Base-by-base conservation (phyloP, 1,284 basidiomycete species). In the Hymenochaete sp. region DNA sequence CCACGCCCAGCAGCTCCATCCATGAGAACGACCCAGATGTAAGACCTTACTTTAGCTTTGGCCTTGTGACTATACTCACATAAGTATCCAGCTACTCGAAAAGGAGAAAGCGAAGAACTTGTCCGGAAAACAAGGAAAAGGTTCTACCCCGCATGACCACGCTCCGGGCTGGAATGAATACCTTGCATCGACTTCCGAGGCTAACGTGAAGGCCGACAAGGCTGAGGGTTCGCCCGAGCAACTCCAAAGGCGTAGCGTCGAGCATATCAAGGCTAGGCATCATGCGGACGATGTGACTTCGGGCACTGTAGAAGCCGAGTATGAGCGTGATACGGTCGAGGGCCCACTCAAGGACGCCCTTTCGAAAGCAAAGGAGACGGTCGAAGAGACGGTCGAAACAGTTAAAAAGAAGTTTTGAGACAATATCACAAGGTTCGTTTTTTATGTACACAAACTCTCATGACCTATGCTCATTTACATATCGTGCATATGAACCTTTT, bases 151-250 rank as follows among this genome's bases (percentile, higher is more conserved):
- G 14, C 66, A 73, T 43, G 59, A 72, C 10, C 56, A 76, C 48
- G 79, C 82, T 1, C 83, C 82, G 4, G 82, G 81, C 2, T 87
- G 83, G 83, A 85, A 85, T 56, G 79, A 87, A 55, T 56, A 62
- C 28, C 73, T 86, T 18, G 83, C 83, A 1, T 75, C 71, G 48
- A 54, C 68, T 10, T 82, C 82, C 1, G 84, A 87, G 61, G 83
- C 83, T 7, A 61, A 65, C 26, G 65, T 86, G 37, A 86, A 87
- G 72, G 83, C 79, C 26, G 67, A 69, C 55, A 57, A 62, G 45
- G 3, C 13, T 8, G 38, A 46, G 16, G 56, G 46, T 9, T 46
- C 44, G 16, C 27, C 54, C 11, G 47, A 47, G 10, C 65, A 69
- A 19, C 59, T 76, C 51, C 60, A 62, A 37, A 47, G 55, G 36